phyloP scores from a whole-genome alignment of 1,139 yeast genomes.

The Magnusiomyces suaveolens region DNA sequence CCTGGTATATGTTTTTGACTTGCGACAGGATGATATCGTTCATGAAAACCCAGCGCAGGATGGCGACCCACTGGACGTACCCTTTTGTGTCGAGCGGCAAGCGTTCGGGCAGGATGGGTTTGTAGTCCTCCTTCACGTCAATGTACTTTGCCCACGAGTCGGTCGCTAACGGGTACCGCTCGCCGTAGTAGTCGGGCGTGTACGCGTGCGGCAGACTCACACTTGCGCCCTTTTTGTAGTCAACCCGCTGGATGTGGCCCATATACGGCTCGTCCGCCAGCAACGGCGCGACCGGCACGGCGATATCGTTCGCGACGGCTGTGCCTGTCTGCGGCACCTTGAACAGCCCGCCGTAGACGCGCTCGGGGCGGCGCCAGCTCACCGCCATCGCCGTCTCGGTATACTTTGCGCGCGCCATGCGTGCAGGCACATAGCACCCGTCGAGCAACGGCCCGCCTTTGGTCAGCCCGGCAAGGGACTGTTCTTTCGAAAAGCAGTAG shows the following conservation, averaged over 20 bases:
- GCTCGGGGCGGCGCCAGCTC: constrained; percentile 10
- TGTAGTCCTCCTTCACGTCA: constrained; percentile 21
- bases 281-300: constrained; percentile 21
- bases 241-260: constrained; percentile 7
- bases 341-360: constrained; percentile 24
- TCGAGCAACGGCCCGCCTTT: neutral
- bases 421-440: neutral
- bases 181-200: constrained; percentile 23
- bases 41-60: neutral
- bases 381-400: neutral
- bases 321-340: constrained; percentile 9
- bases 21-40: neutral
- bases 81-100: neutral
- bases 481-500: neutral
- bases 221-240: neutral
- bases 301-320: constrained; percentile 14
- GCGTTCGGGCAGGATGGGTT: neutral
- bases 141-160: constrained; percentile 23
- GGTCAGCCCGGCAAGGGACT: neutral
- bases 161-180: constrained; percentile 18
- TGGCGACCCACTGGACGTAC: neutral
- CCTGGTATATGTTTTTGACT: neutral
- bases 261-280: constrained; percentile 24
- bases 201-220: constrained; percentile 20
- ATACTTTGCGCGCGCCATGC: neutral